Evolutionary conservation across 495 filamentous ascomycete species (phyloP).

Genomic region (Penicillium canariense): DNA sequence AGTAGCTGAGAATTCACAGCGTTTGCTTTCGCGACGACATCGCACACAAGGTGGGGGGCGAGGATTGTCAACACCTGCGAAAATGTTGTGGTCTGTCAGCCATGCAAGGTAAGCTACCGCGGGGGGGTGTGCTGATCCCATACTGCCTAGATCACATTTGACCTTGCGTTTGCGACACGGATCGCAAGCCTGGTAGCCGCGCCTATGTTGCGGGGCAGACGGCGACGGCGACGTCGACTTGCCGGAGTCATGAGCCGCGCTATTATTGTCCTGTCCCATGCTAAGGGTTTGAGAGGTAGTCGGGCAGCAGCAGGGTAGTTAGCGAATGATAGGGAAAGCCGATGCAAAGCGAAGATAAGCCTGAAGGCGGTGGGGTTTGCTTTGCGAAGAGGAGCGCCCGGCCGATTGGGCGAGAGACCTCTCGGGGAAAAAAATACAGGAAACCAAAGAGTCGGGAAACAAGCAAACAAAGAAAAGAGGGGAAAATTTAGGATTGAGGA

Average conservation of each 20-base stretch:
- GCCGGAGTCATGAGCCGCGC: slow-evolving; percentile 16
- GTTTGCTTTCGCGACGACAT: slow-evolving; percentile 88
- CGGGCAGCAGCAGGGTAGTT: slow-evolving; percentile 19
- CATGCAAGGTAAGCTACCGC: neutral
- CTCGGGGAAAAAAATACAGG: neutral
- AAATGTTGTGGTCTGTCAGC: slow-evolving; percentile 15
- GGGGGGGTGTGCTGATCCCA: slow-evolving; percentile 17
- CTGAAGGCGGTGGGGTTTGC: slow-evolving; percentile 37
- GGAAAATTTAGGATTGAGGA: neutral
- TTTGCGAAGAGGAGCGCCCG: slow-evolving; percentile 22
- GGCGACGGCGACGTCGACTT: slow-evolving; percentile 36
- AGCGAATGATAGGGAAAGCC: slow-evolving; percentile 34
- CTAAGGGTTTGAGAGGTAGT: slow-evolving; percentile 12
- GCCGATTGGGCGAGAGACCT: slow-evolving; percentile 15
- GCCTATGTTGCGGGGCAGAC: slow-evolving; percentile 56
- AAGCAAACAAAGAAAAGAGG: neutral
- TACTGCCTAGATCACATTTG: slow-evolving; percentile 85
- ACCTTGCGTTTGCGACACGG: slow-evolving; percentile 90
- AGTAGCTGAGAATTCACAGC: slow-evolving; percentile 97
- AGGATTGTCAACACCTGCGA: slow-evolving; percentile 75
- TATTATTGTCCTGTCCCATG: slow-evolving; percentile 31
- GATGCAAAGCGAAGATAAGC: slow-evolving; percentile 51
- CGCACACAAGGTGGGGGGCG: slow-evolving; percentile 91
- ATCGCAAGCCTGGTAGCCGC: slow-evolving; percentile 84
- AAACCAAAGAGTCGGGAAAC: too few species aligned